phyloP scores from a whole-genome alignment of 176 grass and related monocot species.

The Musa troglodytarum region DNA sequence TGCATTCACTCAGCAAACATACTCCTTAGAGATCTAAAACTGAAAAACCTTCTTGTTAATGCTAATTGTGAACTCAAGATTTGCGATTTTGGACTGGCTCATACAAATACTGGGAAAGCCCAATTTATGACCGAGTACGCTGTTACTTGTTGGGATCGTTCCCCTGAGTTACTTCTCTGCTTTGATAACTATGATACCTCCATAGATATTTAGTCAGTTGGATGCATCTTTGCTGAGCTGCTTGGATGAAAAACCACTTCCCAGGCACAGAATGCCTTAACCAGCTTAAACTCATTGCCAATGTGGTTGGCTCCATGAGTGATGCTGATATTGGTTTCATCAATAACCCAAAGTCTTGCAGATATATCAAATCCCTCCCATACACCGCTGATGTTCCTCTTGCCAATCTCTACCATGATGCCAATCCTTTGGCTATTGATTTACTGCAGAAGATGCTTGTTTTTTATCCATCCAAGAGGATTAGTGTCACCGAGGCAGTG shows the following conservation, averaged over 20 bases:
- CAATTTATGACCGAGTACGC: slow-evolving; percentile 36
- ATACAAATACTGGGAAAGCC: slow-evolving; percentile 14
- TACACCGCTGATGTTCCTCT: slow-evolving; percentile 33
- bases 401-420: slow-evolving; percentile 20
- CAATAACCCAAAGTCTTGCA: slow-evolving; percentile 24
- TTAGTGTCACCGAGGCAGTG: slow-evolving; percentile 28
- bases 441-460: slow-evolving; percentile 33
- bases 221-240: slow-evolving; percentile 35
- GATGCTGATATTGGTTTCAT: slow-evolving; percentile 34
- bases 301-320: slow-evolving; percentile 28
- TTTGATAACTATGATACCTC: slow-evolving; percentile 34
- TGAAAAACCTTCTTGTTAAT: slow-evolving; percentile 32
- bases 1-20: slow-evolving; percentile 36
- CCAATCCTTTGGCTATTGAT: slow-evolving; percentile 31
- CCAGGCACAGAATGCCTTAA: slow-evolving; percentile 32
- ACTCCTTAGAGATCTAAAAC: slow-evolving; percentile 30
- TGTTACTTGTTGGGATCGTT: slow-evolving; percentile 34
- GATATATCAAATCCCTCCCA: slow-evolving; percentile 31
- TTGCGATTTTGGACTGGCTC: slow-evolving; percentile 30
- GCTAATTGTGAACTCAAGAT: slow-evolving; percentile 37
- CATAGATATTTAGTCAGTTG: slow-evolving; percentile 35
- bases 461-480: slow-evolving; percentile 29
- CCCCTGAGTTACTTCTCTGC: slow-evolving; percentile 33
- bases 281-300: slow-evolving; percentile 32
- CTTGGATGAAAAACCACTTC: slow-evolving; percentile 39